phyloP scores from a whole-genome alignment of 2,329 filamentous ascomycete genomes.

The Whalleya microplaca region DNA sequence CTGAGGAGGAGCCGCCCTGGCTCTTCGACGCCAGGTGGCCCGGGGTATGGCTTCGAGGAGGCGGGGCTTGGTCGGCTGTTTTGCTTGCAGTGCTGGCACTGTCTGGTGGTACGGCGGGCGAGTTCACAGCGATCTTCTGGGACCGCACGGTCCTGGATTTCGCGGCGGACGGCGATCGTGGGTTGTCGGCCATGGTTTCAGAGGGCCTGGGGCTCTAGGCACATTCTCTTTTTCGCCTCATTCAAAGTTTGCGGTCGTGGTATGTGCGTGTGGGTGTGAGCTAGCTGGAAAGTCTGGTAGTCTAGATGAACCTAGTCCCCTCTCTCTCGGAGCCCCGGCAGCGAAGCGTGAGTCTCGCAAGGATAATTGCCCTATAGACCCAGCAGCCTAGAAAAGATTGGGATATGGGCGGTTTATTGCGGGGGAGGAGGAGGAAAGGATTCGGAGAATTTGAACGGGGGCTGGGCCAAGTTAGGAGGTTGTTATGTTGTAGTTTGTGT shows the following conservation, averaged over 20 bases:
- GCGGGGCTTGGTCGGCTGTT: slow-evolving; percentile 40
- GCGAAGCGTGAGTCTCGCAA: not conserved
- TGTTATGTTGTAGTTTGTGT: too few species aligned
- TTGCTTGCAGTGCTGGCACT: slow-evolving; percentile 36
- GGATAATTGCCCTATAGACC: not conserved
- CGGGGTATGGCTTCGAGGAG: slow-evolving; percentile 63
- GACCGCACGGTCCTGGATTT: slow-evolving; percentile 53
- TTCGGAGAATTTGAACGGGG: not conserved
- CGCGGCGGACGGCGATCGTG: slow-evolving; percentile 37
- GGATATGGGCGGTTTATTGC: not conserved
- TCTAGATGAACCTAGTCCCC: not conserved
- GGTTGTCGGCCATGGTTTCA: slow-evolving; percentile 37
- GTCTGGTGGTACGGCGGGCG: slow-evolving; percentile 31
- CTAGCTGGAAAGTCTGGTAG: not conserved
- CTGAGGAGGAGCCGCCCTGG: slow-evolving; percentile 39
- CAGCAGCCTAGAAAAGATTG: not conserved
- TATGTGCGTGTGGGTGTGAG: not conserved
- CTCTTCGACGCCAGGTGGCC: slow-evolving; percentile 64
- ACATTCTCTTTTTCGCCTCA: slow-evolving; percentile 22
- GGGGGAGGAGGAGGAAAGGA: not conserved
- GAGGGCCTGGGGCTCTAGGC: slow-evolving; percentile 11
- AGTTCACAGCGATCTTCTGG: slow-evolving; percentile 53
- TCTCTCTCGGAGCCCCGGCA: not conserved
- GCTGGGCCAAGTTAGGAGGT: not conserved
- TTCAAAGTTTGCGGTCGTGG: not conserved